Evolutionary conservation across 2,329 filamentous ascomycete genomes (phyloP).

Genomic region (Scedosporium minutisporum): DNA sequence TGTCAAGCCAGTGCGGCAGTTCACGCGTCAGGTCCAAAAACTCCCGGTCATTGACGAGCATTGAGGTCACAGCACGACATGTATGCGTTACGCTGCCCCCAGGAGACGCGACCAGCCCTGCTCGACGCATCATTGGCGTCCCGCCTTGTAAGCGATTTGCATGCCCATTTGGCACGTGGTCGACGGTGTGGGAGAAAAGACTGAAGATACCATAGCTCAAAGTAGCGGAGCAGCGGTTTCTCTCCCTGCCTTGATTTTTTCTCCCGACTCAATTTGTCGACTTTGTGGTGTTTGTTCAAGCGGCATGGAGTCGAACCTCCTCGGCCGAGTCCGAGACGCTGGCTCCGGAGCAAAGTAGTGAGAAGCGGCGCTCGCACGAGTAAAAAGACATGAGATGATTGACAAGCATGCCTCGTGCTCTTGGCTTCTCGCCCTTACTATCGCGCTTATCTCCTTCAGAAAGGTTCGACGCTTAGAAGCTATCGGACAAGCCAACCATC

Average conservation of each 20-base stretch:
- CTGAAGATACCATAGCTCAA: not conserved
- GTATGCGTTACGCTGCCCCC: constrained; percentile 4
- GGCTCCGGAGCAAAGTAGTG: constrained; percentile 47
- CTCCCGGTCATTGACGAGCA: not conserved
- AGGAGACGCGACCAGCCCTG: constrained; percentile 40
- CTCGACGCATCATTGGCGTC: constrained; percentile 14
- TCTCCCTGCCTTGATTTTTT: not conserved
- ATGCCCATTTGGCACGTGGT: constrained; percentile 2
- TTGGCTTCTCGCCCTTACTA: constrained; percentile 33
- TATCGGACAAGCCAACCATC: not conserved
- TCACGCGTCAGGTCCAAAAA: not conserved
- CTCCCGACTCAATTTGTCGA: constrained; percentile 14
- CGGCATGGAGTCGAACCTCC: constrained; percentile 20
- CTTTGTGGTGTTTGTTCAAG: constrained; percentile 13
- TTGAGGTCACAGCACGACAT: constrained; percentile 4
- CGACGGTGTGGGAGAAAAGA: not conserved
- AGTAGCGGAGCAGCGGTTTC: not conserved
- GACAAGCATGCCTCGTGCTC: not conserved
- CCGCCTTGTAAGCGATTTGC: not conserved
- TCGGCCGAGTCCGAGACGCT: constrained; percentile 47
- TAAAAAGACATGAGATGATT: not conserved
- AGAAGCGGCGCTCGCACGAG: not conserved
- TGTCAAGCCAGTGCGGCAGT: not conserved
- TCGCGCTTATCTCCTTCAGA: constrained; percentile 51
- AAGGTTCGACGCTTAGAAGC: constrained; percentile 25